Evolutionary conservation across 176 grass and related monocot genomes (phyloP), one percentile per base, ranked within the genome.

Genomic region (Thinopyrum elongatum): DNA sequence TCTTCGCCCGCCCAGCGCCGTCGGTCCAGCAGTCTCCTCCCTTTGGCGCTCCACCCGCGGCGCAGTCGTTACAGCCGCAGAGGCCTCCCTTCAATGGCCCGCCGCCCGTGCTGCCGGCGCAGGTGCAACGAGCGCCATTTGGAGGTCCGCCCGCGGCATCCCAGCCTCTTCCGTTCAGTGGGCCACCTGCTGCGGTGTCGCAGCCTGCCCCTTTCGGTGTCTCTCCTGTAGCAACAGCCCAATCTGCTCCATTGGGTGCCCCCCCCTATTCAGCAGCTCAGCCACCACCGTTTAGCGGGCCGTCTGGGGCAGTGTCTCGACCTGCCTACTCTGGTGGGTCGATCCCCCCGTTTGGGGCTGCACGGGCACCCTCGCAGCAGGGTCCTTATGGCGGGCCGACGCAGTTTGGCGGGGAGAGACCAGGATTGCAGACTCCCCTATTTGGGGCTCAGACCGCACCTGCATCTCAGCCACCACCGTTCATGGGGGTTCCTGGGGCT

Each of bases 401-500:
- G 17, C 90, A 86, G 53, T 97, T 91, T 74, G 70, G 87, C 8
- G 86, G 51, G 42, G 84, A 84, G 51, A 66, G 57, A 38, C 82
- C 86, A 75, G 84, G 78, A 26, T 39, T 47, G 12, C 89, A 88
- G 8, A 64, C 82, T 78, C 80, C 22, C 2, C 62, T 65, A 4
- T 92, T 83, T 53, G 76, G 68, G 34, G 87, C 68, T 61, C 86
- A 73, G 22, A 27, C 81, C 14, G 27, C 49, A 51, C 77, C 35
- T 25, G 4, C 13, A 39, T 74, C 67, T 4, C 87, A 76, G 79
- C 55, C 77, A 61, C 65, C 82, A 17, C 28, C 74, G 13, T 91
- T 88, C 76, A 80, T 68, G 79, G 86, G 77, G 39, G 31, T 29
- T 41, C 57, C 69, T 60, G 86, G 87, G 16, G 23, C 34, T 58